Conservation (phyloP, 176 grass and related monocot genomes). For the Oryza officinalis region DNA sequence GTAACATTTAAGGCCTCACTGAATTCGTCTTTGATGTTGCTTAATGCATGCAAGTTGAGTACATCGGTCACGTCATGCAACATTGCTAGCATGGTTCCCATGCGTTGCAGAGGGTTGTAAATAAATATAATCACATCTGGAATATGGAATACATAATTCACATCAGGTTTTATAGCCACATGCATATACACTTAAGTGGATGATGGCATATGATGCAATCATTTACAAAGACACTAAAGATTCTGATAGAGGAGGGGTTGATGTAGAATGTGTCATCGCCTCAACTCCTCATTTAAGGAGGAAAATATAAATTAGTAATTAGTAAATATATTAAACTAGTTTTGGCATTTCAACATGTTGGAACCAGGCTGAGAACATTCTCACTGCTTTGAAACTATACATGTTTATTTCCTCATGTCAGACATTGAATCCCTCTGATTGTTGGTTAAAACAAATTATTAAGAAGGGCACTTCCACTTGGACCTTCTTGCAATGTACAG, state of each 20-base stretch:
- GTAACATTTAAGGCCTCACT: constrained; percentile 21
- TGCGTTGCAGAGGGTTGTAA: no score
- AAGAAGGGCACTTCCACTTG: background rate
- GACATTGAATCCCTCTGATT: background rate
- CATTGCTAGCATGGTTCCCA: background rate
- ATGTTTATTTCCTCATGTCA: background rate
- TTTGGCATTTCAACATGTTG: constrained; percentile 3
- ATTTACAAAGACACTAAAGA: no score
- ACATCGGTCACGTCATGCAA: background rate
- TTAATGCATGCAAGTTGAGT: background rate
- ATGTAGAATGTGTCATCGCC: no score
- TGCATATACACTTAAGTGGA: no score
- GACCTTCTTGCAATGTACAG: background rate
- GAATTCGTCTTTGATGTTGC: background rate
- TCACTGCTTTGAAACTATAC: background rate
- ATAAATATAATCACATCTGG: no score
- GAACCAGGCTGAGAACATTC: background rate
- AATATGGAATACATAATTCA: no score
- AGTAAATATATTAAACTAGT: background rate
- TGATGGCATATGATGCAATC: no score
- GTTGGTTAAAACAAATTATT: background rate
- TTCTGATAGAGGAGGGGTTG: no score
- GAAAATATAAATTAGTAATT: no score
- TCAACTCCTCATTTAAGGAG: no score
- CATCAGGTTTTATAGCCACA: no score